Evolutionary conservation across 345 rosid species (phyloP).

Genomic region (Chamaenerion angustifolium): DNA sequence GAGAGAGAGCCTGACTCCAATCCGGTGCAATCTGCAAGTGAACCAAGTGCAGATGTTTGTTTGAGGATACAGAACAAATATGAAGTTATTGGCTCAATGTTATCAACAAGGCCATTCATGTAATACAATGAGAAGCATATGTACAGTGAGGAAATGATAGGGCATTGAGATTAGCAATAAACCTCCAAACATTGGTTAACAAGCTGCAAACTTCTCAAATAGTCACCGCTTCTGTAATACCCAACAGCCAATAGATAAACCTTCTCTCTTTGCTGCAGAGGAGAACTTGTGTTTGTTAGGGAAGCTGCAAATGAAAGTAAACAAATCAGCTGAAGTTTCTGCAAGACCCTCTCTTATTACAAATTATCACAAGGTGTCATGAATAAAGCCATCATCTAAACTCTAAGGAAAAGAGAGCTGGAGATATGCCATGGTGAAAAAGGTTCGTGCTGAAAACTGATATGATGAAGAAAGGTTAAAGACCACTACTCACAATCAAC

Average conservation of each 20-base stretch:
- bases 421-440: too few species aligned
- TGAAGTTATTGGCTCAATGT: too few species aligned
- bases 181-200: conserved; percentile 68
- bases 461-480: too few species aligned
- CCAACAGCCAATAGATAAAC: conserved; percentile 80
- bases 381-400: background rate
- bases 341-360: background rate
- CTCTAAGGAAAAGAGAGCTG: too few species aligned
- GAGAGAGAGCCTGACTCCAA: conserved; percentile 56
- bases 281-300: conserved; percentile 19
- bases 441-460: too few species aligned
- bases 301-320: conserved; percentile 22
- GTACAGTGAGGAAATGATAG: too few species aligned
- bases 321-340: background rate
- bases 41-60: background rate
- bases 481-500: too few species aligned
- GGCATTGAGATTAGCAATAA: background rate
- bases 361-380: background rate
- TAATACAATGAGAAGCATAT: too few species aligned
- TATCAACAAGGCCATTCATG: too few species aligned
- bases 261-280: conserved; percentile 48
- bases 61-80: too few species aligned
- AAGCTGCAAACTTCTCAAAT: conserved; percentile 53
- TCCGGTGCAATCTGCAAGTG: conserved; percentile 52
- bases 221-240: conserved; percentile 56